These are phyloP conservation scores for Peronospora farinosa DNA, from an alignment of 352 stramenopile genomes.

Conservation along the genomic window DNA sequence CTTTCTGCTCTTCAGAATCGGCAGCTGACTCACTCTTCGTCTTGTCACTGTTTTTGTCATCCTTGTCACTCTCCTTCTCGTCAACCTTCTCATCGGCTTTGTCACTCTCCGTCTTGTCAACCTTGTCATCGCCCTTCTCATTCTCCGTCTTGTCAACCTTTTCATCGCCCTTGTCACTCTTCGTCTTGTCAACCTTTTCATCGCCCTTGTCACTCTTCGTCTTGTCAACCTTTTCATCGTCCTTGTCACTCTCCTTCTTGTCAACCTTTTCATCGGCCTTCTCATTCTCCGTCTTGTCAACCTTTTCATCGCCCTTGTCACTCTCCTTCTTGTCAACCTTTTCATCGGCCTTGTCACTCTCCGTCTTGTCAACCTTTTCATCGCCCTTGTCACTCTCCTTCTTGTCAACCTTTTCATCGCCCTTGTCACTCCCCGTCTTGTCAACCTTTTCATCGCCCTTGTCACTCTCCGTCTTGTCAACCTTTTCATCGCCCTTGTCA, in stretches of 20 bases:
- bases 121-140: too few species aligned
- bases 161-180: not conserved
- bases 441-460: not conserved
- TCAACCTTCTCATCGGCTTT: conserved; percentile 4
- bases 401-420: conserved; percentile 8
- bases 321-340: too few species aligned
- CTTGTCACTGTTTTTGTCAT: not conserved
- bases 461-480: conserved; percentile 2
- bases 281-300: conserved; percentile 2
- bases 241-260: conserved; percentile 4
- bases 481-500: conserved; percentile 2
- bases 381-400: not conserved
- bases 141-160: conserved; percentile 4
- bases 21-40: not conserved
- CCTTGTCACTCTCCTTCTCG: conserved; percentile 1
- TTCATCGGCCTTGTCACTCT: too few species aligned
- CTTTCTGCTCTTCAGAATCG: too few species aligned
- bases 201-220: not conserved
- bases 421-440: not conserved
- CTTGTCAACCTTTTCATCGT: too few species aligned
- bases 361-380: conserved; percentile 2
- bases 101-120: too few species aligned
- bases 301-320: conserved; percentile 2
- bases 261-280: not conserved
- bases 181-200: conserved; percentile 2